Conservation (phyloP, 257 asterid genomes). For the Capsicum baccatum region DNA sequence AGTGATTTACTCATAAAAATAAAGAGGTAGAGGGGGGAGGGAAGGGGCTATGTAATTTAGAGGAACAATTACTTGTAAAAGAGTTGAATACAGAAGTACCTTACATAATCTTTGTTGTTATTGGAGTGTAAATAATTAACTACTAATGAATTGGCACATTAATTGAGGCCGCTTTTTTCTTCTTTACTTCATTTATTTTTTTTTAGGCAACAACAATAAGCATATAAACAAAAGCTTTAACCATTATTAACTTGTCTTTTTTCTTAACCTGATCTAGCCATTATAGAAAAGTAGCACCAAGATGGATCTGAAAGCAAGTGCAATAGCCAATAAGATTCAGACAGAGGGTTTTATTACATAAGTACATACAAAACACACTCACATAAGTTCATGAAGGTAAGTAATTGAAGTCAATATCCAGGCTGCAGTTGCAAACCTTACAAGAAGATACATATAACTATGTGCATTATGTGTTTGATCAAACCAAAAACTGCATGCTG, state of each 20-base stretch:
- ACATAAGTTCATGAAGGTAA: neutral
- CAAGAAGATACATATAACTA: slow-evolving; percentile 7
- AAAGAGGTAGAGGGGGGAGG: neutral
- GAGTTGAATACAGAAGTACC: neutral
- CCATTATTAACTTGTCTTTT: neutral
- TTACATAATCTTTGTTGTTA: neutral
- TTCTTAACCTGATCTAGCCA: neutral
- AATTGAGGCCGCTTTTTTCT: neutral
- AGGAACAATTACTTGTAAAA: neutral
- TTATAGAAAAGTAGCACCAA: slow-evolving; percentile 3
- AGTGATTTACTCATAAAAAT: neutral
- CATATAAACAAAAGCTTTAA: neutral
- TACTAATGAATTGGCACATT: slow-evolving; percentile 11
- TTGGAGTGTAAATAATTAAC: neutral
- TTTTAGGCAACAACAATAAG: neutral
- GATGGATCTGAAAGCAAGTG: slow-evolving; percentile 9
- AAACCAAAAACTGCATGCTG: slow-evolving; percentile 26
- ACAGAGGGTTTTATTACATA: slow-evolving; percentile 18
- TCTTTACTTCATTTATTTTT: neutral
- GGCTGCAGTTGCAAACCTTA: neutral
- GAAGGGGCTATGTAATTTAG: neutral
- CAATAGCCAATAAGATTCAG: neutral
- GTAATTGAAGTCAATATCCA: slow-evolving; percentile 18
- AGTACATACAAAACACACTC: slow-evolving; percentile 13
- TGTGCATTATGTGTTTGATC: neutral